Evolutionary conservation across 345 rosid species (phyloP), one percentile per base, ranked within the genome.

Genomic region (Dipteronia sinensis): DNA sequence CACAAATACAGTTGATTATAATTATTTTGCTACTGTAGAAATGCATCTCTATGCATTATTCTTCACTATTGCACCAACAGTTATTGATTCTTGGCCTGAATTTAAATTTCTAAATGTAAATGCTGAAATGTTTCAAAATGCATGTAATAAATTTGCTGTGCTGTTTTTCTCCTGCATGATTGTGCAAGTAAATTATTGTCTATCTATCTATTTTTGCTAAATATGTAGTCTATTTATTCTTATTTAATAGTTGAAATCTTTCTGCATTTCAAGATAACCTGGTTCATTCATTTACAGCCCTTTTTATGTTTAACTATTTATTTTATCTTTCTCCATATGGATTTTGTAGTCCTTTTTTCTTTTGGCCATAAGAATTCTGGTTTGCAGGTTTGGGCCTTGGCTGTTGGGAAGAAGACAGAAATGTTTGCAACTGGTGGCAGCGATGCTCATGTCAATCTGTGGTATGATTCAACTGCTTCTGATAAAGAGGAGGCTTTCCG

Each of bases 401-500:
- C 98, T 70, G 86, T 96, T 20, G 98, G 99, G 72, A 96, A 87
- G 85, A 91, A 90, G 84, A 92, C 97, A 29, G 97, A 94, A 88
- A 88, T 87, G 88, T 79, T 93, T 81, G 97, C 97, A 71, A 92
- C 98, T 40, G 99, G 99, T 69, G 99, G 99, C 58, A 76, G 94
- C 74, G 99, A 93, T 83, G 94, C 94, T 65, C 85, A 87, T 56
- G 85, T 95, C 80, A 95, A 95, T 82, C 80, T 95, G 70, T 93
- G 97, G 97, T 76, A 90, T 82, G 99, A 96, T 83, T 92, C 99
- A 72, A 94, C 99, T 62, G 86, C 90, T 78, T 77, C 84, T 58
- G 97, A 94, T 69, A 92, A 89, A 80, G 99, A 92, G 85, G 97
- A 94, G 63, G 95, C 95, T 69, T 92, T 93, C 65, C 91, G 88